These are phyloP conservation scores for Artemisia tridentata DNA, from an alignment of 129 eudicot genomes.

Conservation along the genomic window DNA sequence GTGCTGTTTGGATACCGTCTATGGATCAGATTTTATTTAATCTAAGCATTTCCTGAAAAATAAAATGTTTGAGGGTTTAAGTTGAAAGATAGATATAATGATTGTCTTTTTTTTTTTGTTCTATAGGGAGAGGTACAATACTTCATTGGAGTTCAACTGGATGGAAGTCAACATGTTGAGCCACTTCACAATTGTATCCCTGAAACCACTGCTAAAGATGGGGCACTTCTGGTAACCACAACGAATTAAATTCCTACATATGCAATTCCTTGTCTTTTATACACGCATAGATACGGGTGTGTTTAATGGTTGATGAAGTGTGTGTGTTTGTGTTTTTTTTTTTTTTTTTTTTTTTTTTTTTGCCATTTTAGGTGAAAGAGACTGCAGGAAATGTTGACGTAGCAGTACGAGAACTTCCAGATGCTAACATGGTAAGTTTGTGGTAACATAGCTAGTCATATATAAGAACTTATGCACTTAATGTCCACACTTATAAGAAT, in stretches of 20 bases:
- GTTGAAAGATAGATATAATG: slow-evolving; percentile 9
- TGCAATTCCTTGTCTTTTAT: not conserved
- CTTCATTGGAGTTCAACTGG: slow-evolving; percentile 94
- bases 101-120: slow-evolving; percentile 10
- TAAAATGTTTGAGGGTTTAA: not conserved
- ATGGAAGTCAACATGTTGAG: slow-evolving; percentile 96
- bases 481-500: too few relatives aligned
- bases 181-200: slow-evolving; percentile 91
- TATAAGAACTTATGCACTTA: too few relatives aligned
- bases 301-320: not conserved
- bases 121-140: slow-evolving; percentile 94
- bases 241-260: slow-evolving; percentile 4
- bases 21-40: not conserved
- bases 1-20: not conserved
- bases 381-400: slow-evolving; percentile 92
- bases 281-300: not conserved
- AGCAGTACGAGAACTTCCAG: slow-evolving; percentile 96
- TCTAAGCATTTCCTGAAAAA: not conserved
- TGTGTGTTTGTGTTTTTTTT: too few relatives aligned
- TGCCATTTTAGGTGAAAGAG: slow-evolving; percentile 68
- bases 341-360: not conserved
- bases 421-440: slow-evolving; percentile 73
- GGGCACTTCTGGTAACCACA: slow-evolving; percentile 59
- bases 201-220: slow-evolving; percentile 64
- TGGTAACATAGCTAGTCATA: too few relatives aligned